A percentile compares a stretch with the other conserved stretches of the same genome.
Conservation (phyloP, 148 eudicot genomes). For the Rhododendron mucronatum region DNA sequence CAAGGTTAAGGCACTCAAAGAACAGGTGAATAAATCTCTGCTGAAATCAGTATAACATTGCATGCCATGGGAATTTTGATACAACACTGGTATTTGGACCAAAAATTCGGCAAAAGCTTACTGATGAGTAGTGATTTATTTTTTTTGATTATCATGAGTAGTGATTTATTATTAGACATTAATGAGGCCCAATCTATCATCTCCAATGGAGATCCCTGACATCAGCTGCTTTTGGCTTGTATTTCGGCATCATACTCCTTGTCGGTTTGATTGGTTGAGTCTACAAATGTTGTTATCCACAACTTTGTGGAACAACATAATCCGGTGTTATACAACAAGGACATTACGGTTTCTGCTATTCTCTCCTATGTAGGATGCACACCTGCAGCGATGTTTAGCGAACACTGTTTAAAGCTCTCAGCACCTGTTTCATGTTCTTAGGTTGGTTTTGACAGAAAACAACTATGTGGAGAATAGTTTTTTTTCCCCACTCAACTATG, state of each 20-base stretch:
- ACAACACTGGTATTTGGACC: background rate
- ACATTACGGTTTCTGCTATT: background rate
- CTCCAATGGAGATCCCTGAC: background rate
- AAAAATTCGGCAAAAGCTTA: background rate
- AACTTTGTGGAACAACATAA: background rate
- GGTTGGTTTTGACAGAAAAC: background rate
- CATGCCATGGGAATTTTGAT: background rate
- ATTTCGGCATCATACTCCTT: background rate
- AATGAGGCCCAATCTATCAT: conserved; percentile 20
- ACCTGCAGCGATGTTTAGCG: background rate
- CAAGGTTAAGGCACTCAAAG: conserved; percentile 67
- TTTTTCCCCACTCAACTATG: background rate
- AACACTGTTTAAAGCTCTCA: background rate
- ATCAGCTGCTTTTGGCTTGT: background rate
- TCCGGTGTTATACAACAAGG: conserved; percentile 5
- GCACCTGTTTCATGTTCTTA: background rate
- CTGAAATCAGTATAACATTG: background rate
- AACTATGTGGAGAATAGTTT: background rate
- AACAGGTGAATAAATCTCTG: conserved; percentile 37
- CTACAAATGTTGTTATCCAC: background rate
- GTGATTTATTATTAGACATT: no score
- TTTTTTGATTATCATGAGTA: no score
- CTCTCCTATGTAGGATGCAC: background rate
- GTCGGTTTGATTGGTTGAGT: background rate
- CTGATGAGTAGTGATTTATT: background rate